Evolutionary conservation across 2,329 filamentous ascomycete genomes (phyloP), one percentile per base, ranked within the genome.

Genomic region (Colletotrichum lupini): DNA sequence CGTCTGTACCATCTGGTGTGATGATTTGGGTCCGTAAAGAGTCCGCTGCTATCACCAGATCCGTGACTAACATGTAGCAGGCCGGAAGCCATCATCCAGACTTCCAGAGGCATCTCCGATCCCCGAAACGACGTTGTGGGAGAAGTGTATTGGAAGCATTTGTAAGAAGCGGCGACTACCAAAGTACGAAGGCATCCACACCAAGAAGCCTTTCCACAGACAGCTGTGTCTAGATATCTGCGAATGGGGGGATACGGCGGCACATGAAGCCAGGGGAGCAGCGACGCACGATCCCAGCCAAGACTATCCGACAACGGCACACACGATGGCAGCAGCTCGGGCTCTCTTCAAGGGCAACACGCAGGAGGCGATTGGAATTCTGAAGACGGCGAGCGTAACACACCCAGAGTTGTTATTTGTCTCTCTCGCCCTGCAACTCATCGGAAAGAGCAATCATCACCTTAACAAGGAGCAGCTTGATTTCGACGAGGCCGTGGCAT

Each of bases 181-280:
- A 14, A 85, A 86, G 11, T 94, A 92, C 75, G 87, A 91, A 63
- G 92, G 92, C 3, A 84, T 88, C 4, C 79, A 87, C 4, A 95
- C 94, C 0, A 87, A 87, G 62, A 92, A 88, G 76, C 90, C 93
- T 0, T 88, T 92, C 61, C 93, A 95, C 77, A 88, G 94, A 58
- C 92, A 94, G 78, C 85, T 95, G 5, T 95, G 93, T 73, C 87
- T 97, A 5, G 90, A 92, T 46, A 90, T 95, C 24, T 95, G 93
- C 78, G 88, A 90, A 60, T 94, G 93, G 91, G 91, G 93, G 87
- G 91, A 82, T 85, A 89, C 71, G 78, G 87, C 76, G 83, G 71
- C 71, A 28, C 71, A 73, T 37, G 71, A 73, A 56, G 71, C 71
- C 16, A 73, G 71, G 24, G 70, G 70, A 24, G 67, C 67, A 26